These are phyloP conservation scores for Blastobotrys apis DNA, from an alignment of 1,139 yeast genomes.

Conservation along the genomic window DNA sequence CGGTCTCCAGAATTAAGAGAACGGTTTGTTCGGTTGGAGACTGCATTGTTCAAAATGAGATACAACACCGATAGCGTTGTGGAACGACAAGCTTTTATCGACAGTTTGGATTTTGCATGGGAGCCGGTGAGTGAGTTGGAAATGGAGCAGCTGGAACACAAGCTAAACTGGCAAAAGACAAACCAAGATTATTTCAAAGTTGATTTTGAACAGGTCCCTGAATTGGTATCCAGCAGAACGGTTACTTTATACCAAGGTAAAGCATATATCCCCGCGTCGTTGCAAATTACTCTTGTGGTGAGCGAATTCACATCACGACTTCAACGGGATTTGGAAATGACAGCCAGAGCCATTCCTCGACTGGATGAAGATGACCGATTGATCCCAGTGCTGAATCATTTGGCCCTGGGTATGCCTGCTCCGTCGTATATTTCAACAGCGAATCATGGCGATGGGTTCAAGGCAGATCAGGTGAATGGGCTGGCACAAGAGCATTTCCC, in stretches of 20 bases:
- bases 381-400: conserved; percentile 73
- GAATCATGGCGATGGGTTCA: conserved; percentile 50
- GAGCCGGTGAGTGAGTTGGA: conserved; percentile 63
- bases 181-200: conserved; percentile 51
- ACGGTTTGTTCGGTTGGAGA: conserved; percentile 74
- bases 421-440: conserved; percentile 19
- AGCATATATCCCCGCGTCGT: conserved; percentile 81
- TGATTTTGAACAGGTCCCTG: conserved; percentile 82
- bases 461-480: conserved; percentile 57
- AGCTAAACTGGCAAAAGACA: conserved; percentile 39
- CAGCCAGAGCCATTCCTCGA: conserved; percentile 77
- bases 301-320: conserved; percentile 63
- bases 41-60: conserved; percentile 67
- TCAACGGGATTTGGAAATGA: conserved; percentile 50
- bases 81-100: conserved; percentile 72
- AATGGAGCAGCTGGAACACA: conserved; percentile 46
- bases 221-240: conserved; percentile 63
- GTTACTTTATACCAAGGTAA: conserved; percentile 63
- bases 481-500: conserved; percentile 69
- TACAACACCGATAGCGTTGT: conserved; percentile 57
- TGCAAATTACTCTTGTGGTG: conserved; percentile 63
- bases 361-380: conserved; percentile 90
- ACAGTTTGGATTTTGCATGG: conserved; percentile 55
- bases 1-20: conserved; percentile 76
- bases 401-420: conserved; percentile 52